Base-by-base conservation (phyloP, 2,329 filamentous ascomycete genomes). In the Aspergillus versicolor region DNA sequence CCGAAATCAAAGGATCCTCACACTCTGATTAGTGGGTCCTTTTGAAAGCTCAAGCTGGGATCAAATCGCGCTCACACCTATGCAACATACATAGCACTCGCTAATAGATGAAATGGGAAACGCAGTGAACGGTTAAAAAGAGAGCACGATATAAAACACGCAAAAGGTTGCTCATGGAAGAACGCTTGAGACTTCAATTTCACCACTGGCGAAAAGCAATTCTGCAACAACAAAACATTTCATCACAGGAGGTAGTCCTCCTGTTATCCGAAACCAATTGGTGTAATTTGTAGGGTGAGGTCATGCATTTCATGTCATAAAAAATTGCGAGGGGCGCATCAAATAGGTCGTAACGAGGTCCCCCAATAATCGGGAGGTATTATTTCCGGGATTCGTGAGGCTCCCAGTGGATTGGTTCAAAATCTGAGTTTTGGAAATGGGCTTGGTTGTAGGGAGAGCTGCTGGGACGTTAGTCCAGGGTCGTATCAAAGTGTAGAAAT, bases 401-500 rank as follows among this genome's bases (percentile, higher is more conserved):
- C 41, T 73, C 73, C 71, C 73, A 79, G 56, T 78, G 75, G 34
- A 75, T 73, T 13, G 77, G 77, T 58, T 80, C 71, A 55, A 80
- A 77, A 54, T 79, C 70, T 32, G 73, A 66, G 59, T 80, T 76
- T 54, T 76, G 71, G 64, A 79, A 79, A 65, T 80, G 75, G 44
- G 77, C 75, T 60, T 76, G 73, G 61, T 78, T 77, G 67, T 75
- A 73, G 8, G 75, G 72, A 11, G 75, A 78, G 58, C 76, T 79
- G 54, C 41, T 24, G 42, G 4, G 21, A 34, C 15, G 44, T 63
- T 50, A 59, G 51, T 21, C 15, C 21, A 9, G 1, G 17, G 13
- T 17, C 12, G 38, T 45, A 37, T 24, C 21, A n/a, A 11, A 40
- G 43, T n/a, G 12, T 19, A 27, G 5, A 11, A 30, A 11, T 30